A percentile compares a stretch with the other conserved stretches of the same genome.
These are phyloP conservation scores for Tetradesmus lagerheimii DNA, from an alignment of 139 green algal genomes.

Conservation along the genomic window DNA sequence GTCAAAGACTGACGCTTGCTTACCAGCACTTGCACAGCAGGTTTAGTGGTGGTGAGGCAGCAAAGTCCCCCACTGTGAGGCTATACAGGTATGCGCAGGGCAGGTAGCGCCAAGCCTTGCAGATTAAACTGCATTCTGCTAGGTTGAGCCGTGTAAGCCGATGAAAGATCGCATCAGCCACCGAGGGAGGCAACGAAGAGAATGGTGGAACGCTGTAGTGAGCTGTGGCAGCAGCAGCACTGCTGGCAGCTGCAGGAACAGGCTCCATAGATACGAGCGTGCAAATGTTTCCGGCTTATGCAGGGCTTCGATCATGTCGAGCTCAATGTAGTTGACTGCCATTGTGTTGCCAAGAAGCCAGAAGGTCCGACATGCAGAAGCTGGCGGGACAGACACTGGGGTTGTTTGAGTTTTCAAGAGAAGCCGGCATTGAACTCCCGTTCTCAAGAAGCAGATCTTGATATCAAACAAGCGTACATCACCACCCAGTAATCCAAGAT, in stretches of 20 bases:
- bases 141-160: neutral
- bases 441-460: no score
- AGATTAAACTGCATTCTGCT: conserved; percentile 21
- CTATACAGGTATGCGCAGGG: neutral
- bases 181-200: neutral
- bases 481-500: neutral
- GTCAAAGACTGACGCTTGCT: neutral
- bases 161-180: neutral
- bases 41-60: neutral
- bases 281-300: no score
- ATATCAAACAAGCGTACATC: no score
- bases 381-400: neutral
- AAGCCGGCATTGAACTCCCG: no score
- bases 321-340: no score
- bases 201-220: neutral
- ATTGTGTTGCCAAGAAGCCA: no score
- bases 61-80: neutral
- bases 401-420: no score
- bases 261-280: neutral
- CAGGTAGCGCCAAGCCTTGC: conserved; percentile 14
- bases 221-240: neutral
- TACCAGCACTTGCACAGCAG: neutral
- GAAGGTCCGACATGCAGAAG: neutral
- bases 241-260: neutral
- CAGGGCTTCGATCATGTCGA: no score